A percentile compares a stretch with the other conserved stretches of the same genome.
phyloP scores from a whole-genome alignment of 2,329 filamentous ascomycete genomes.

The Penicillium sp. region DNA sequence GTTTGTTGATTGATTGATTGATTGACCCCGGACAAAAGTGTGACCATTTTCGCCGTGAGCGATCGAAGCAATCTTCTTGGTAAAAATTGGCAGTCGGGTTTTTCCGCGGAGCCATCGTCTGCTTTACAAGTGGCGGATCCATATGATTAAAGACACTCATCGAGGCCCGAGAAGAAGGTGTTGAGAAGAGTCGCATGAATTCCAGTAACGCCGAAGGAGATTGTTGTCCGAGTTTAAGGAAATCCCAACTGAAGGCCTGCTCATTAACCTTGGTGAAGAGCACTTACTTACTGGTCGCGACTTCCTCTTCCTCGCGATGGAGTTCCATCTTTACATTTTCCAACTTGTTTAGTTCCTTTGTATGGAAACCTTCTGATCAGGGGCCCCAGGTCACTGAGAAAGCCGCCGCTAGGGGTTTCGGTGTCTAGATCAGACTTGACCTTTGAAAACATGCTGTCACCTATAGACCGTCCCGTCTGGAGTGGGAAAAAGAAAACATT shows the following conservation, averaged over 20 bases:
- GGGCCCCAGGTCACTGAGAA: background rate
- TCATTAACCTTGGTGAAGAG: slow-evolving; percentile 9
- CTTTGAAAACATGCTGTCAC: background rate
- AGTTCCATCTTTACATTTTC: background rate
- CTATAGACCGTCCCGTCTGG: background rate
- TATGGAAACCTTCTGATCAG: background rate
- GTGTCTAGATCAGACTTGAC: background rate
- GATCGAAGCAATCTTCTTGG: background rate
- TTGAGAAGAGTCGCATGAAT: slow-evolving; percentile 12
- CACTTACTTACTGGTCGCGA: slow-evolving; percentile 3
- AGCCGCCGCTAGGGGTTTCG: background rate
- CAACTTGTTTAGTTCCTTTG: background rate
- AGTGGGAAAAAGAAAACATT: background rate
- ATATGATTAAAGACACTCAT: background rate
- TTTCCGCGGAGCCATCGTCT: slow-evolving; percentile 4
- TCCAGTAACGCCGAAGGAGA: slow-evolving; percentile 10
- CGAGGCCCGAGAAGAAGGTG: slow-evolving; percentile 9
- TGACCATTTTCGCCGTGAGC: background rate
- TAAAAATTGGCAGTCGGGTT: slow-evolving; percentile 8
- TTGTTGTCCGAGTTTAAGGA: slow-evolving; percentile 12
- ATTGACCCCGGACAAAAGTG: background rate
- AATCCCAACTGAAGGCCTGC: slow-evolving; percentile 9
- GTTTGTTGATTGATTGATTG: background rate
- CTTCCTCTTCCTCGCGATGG: background rate
- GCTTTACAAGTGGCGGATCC: slow-evolving; percentile 2